Evolutionary conservation across 2,329 filamentous ascomycete species (phyloP).

Genomic region (Ophiostoma piceae): DNA sequence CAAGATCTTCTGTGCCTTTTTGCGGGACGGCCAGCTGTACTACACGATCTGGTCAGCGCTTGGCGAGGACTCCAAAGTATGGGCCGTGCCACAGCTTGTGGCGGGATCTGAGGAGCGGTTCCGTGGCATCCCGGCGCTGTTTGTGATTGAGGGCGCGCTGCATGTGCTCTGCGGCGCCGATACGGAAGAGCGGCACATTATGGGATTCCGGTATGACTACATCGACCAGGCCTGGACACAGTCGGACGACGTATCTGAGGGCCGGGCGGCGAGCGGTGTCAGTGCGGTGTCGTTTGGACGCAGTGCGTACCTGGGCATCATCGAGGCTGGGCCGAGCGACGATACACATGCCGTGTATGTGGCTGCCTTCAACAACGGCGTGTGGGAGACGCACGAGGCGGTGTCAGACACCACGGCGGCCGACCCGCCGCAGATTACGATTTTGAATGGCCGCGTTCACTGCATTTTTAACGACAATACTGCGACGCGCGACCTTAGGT

Average conservation of each 20-base stretch:
- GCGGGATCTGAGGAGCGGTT: constrained; percentile 25
- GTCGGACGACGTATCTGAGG: constrained; percentile 35
- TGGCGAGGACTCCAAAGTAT: constrained; percentile 25
- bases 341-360: constrained; percentile 28
- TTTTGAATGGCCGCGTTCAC: constrained; percentile 34
- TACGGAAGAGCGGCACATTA: constrained; percentile 31
- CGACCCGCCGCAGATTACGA: constrained; percentile 31
- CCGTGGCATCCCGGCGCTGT: constrained; percentile 35
- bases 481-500: constrained; percentile 33
- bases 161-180: constrained; percentile 33
- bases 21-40: constrained; percentile 31
- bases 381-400: constrained; percentile 29
- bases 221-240: constrained; percentile 31
- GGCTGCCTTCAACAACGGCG: constrained; percentile 26
- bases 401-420: constrained; percentile 27
- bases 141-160: constrained; percentile 33
- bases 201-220: constrained; percentile 34
- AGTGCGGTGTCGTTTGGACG: constrained; percentile 35
- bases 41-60: constrained; percentile 31
- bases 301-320: constrained; percentile 32
- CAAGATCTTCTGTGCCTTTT: constrained; percentile 34
- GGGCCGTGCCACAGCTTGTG: constrained; percentile 26
- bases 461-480: constrained; percentile 35
- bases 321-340: constrained; percentile 29
- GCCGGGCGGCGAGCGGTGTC: constrained; percentile 33